Evolutionary conservation across 768 basidiomycete species (phyloP).

Genomic region (Serendipita sp.): DNA sequence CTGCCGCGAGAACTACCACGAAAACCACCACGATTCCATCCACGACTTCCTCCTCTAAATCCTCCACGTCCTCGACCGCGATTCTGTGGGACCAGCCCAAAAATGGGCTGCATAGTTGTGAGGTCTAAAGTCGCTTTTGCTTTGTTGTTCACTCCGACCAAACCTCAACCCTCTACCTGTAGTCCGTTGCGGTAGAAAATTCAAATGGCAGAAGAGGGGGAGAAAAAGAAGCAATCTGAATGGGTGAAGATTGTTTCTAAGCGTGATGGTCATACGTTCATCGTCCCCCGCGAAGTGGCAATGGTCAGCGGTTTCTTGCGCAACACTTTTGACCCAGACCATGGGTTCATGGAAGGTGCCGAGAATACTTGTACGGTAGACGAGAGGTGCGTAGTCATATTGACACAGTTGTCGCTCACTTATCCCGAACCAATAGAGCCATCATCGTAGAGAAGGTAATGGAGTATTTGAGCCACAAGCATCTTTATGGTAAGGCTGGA

Average conservation of each 20-base stretch:
- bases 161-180: background rate
- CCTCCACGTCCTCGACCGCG: conserved; percentile 23
- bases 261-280: conserved; percentile 61
- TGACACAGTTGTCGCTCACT: background rate
- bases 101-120: conserved; percentile 1
- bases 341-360: conserved; percentile 58
- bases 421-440: conserved; percentile 20
- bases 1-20: conserved; percentile 30
- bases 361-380: conserved; percentile 53
- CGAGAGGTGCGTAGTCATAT: conserved; percentile 38
- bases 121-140: background rate
- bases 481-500: conserved; percentile 53
- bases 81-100: background rate
- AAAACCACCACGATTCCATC: conserved; percentile 9
- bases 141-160: background rate
- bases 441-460: conserved; percentile 75
- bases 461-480: conserved; percentile 80
- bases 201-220: background rate
- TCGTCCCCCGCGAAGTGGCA: conserved; percentile 62
- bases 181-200: background rate
- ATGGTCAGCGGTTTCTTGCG: conserved; percentile 66
- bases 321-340: conserved; percentile 67
- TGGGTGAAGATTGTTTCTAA: conserved; percentile 66
- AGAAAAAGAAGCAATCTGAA: conserved; percentile 19
- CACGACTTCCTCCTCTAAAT: conserved; percentile 8